Evolutionary conservation across 192 early-diverging fungal genomes (phyloP), one percentile per base, ranked within the genome.

Genomic region (Phycomyces blakesleeanus): DNA sequence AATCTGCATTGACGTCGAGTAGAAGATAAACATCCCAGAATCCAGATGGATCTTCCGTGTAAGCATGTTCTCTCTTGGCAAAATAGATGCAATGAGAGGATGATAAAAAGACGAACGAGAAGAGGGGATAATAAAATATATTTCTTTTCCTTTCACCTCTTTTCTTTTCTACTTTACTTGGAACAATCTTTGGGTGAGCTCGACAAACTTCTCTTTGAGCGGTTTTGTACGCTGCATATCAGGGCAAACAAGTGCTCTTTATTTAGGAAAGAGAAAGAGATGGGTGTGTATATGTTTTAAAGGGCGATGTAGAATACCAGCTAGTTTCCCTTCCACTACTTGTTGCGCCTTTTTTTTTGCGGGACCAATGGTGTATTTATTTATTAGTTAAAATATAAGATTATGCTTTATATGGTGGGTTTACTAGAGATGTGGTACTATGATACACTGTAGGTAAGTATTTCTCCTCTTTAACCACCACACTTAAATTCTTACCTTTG

Each of bases 151-250:
- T 37, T 57, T 66, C n/a, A n/a, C n/a, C n/a, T n/a, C n/a, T 27
- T 57, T 24, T 34, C 27, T 20, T 5, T 29, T 22, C 39, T 22
- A 22, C 20, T 24, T 55, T 77, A 82, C 80, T 59, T 75, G 74
- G 16, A 82, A 72, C 21, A 82, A 66, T 57, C 60, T 66, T 65
- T 79, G 75, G 37, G 69, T 79, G 29, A 77, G 71, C 57, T 77
- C 72, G 27, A 82, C 73, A 79, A 82, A 79, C 61, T 82, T 82
- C 59, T 82, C 75, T 70, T 79, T 79, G 22, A 82, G 74, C 21
- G 63, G 57, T 49, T 75, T 77, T 61, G 61, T 73, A 38, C 62
- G 71, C 59, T 72, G 76, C n/a, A 59, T 59, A 59, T 41, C 34
- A 8, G 15, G 22, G 40, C 15, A 24, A 9, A 40, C 38, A 20